These are phyloP conservation scores for Erucastrum elatum DNA, from an alignment of 345 rosid species.

Conservation along the genomic window DNA sequence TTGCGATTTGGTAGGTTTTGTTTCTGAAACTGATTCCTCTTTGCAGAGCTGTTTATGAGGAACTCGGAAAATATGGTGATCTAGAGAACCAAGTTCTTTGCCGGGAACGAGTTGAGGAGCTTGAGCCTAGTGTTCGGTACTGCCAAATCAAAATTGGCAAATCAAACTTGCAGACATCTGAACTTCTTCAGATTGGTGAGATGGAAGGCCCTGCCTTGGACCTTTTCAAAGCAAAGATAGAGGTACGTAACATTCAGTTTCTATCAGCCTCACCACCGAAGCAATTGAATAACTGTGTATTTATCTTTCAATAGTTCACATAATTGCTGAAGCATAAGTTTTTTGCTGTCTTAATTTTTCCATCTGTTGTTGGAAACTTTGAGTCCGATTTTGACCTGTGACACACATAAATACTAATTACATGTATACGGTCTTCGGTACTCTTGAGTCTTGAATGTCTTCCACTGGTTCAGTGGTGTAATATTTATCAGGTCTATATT, in stretches of 20 bases:
- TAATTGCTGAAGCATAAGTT: background rate
- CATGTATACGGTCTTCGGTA: conserved; percentile 7
- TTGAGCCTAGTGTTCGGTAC: conserved; percentile 89
- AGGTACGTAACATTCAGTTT: conserved; percentile 49
- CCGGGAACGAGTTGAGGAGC: conserved; percentile 95
- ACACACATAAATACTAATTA: background rate
- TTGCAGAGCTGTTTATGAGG: conserved; percentile 92
- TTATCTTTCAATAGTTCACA: background rate
- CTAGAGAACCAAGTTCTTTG: conserved; percentile 93
- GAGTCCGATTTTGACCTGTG: conserved; percentile 5
- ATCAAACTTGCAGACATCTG: conserved; percentile 87
- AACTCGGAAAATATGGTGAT: conserved; percentile 97
- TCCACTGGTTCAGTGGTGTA: conserved; percentile 4
- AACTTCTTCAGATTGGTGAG: conserved; percentile 89
- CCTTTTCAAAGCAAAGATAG: conserved; percentile 91
- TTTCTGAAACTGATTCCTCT: conserved; percentile 7
- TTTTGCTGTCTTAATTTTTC: background rate
- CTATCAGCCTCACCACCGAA: conserved; percentile 1
- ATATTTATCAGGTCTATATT: conserved; percentile 2
- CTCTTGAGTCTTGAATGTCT: conserved; percentile 19
- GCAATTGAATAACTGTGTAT: background rate
- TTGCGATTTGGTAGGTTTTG: conserved; percentile 2
- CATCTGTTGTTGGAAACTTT: conserved; percentile 2
- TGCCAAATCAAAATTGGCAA: conserved; percentile 92
- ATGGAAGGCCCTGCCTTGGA: conserved; percentile 98